Conservation (phyloP, 805 yeast genomes). For the Pichia manshurica region DNA sequence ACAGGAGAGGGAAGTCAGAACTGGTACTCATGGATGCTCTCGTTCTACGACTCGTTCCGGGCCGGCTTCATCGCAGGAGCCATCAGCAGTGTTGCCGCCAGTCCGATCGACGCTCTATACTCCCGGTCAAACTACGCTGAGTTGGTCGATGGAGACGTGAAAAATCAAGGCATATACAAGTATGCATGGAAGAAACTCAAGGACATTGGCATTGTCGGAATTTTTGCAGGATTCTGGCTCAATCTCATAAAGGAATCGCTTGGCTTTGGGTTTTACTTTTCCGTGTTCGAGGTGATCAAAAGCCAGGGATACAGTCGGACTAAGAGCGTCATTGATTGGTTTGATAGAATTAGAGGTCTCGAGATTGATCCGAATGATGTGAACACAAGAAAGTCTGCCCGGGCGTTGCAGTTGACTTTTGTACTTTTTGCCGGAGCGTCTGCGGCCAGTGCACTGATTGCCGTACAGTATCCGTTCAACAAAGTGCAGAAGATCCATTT, state of each 20-base stretch:
- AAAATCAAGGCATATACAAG: constrained; percentile 60
- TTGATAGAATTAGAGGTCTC: constrained; percentile 12
- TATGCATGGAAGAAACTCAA: constrained; percentile 64
- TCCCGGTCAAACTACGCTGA: constrained; percentile 76
- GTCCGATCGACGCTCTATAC: constrained; percentile 89
- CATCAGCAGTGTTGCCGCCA: constrained; percentile 83
- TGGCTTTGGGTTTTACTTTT: constrained; percentile 83
- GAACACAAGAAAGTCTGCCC: constrained; percentile 26
- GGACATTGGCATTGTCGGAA: constrained; percentile 75
- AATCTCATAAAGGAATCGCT: constrained; percentile 69
- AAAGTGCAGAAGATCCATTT: constrained; percentile 77
- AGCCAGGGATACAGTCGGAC: constrained; percentile 55
- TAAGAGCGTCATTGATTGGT: constrained; percentile 37
- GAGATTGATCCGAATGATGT: constrained; percentile 18
- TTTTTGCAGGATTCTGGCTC: constrained; percentile 83
- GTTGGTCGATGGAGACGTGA: constrained; percentile 47
- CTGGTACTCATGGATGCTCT: constrained; percentile 12
- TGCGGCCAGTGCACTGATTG: constrained; percentile 72
- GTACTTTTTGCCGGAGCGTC: constrained; percentile 80
- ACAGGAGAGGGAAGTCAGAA: constrained; percentile 11
- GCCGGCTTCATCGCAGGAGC: constrained; percentile 88
- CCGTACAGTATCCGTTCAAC: constrained; percentile 76
- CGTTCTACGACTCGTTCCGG: constrained; percentile 50
- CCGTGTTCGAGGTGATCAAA: constrained; percentile 73
- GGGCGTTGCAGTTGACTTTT: constrained; percentile 59